A percentile compares a stretch with the other conserved stretches of the same genome.
These are phyloP conservation scores for Pythium myriotylum DNA, from an alignment of 352 stramenopile species.

Conservation along the genomic window DNA sequence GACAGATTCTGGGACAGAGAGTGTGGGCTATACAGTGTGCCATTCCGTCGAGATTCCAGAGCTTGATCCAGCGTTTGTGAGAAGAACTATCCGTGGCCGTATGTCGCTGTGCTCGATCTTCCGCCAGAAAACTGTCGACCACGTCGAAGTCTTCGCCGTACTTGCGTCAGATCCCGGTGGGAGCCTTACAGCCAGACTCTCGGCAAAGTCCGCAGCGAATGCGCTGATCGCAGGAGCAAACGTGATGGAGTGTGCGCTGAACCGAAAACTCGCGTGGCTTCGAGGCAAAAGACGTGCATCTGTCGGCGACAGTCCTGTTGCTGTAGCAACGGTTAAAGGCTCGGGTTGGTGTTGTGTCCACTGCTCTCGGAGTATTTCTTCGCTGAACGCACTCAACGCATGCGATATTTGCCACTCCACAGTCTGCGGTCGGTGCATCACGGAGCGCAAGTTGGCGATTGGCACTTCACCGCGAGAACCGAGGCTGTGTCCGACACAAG, in stretches of 20 bases:
- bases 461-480: neutral
- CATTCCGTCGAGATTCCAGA: too few species aligned
- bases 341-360: constrained; percentile 3
- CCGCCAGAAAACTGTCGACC: too few species aligned
- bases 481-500: too few species aligned
- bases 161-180: constrained; percentile 35
- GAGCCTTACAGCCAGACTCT: constrained; percentile 4
- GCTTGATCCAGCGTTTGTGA: too few species aligned
- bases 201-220: neutral
- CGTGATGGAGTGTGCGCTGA: constrained; percentile 5
- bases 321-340: neutral
- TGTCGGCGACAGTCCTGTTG: neutral
- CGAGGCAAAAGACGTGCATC: neutral
- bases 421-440: neutral
- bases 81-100: too few species aligned
- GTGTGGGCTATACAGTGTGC: too few species aligned
- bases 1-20: too few species aligned
- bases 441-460: constrained; percentile 4
- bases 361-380: constrained; percentile 1
- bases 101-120: too few species aligned
- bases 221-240: neutral
- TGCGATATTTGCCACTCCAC: constrained; percentile 9
- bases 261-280: constrained; percentile 16
- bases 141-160: too few species aligned
- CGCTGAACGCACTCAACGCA: neutral